Percentiles rank a stretch among this genome's conserved stretches.
These are phyloP conservation scores for Oryza punctata DNA, from an alignment of 176 grass and related monocot genomes.

Conservation along the genomic window DNA sequence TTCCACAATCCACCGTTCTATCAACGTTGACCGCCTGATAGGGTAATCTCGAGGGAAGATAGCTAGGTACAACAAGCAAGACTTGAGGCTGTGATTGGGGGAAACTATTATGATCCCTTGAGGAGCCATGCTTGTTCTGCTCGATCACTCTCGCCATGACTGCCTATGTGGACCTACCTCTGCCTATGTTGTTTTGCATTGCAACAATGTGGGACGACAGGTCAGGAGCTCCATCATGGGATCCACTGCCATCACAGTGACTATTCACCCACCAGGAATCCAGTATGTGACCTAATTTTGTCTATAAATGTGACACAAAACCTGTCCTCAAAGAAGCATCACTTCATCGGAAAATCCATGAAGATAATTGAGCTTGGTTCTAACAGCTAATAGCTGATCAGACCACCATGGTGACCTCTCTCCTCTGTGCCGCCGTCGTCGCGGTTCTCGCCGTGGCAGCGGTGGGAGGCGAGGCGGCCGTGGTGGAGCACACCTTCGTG, in stretches of 20 bases:
- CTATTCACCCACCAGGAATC: too few species aligned
- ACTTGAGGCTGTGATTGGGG: too few species aligned
- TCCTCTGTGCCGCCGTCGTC: background rate
- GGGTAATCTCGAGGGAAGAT: background rate
- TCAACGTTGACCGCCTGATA: background rate
- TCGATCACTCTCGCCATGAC: too few species aligned
- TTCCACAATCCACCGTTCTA: too few species aligned
- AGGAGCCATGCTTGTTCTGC: too few species aligned
- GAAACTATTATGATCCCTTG: too few species aligned
- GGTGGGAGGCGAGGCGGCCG: background rate
- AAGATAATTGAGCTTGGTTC: background rate
- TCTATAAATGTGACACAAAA: background rate
- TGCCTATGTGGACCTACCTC: too few species aligned
- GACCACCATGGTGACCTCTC: background rate
- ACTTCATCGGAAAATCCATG: background rate
- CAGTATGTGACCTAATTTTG: background rate
- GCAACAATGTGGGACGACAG: too few species aligned
- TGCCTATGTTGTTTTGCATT: too few species aligned
- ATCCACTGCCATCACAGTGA: background rate
- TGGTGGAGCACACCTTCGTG: constrained; percentile 38
- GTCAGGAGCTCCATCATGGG: too few species aligned
- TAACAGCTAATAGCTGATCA: background rate
- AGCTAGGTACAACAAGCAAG: background rate
- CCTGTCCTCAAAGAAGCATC: background rate
- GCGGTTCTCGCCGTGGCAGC: background rate